Conservation (phyloP, 1,139 yeast genomes). For the Protomyces gravidus region DNA sequence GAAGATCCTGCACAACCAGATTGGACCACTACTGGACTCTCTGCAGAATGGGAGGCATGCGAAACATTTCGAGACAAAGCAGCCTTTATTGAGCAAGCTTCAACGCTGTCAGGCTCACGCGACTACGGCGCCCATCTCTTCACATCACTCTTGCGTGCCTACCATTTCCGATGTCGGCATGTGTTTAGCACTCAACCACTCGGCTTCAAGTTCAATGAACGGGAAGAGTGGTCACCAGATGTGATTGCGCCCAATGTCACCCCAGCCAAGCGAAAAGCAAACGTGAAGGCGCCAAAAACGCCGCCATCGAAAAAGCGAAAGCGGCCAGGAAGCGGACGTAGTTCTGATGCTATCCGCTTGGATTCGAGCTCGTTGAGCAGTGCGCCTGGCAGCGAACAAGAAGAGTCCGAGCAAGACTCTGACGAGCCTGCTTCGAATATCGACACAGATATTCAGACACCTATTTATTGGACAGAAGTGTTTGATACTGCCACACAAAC, state of each 20-base stretch:
- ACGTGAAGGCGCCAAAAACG: background rate
- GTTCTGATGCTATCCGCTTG: background rate
- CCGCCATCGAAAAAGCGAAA: background rate
- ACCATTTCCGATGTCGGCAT: conserved; percentile 67
- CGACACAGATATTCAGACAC: conserved; percentile 46
- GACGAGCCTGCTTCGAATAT: background rate
- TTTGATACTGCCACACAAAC: conserved; percentile 66
- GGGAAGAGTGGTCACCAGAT: conserved; percentile 15
- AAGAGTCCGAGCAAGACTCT: conserved; percentile 1
- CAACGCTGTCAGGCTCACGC: conserved; percentile 58
- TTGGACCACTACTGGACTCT: conserved; percentile 6
- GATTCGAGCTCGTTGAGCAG: background rate
- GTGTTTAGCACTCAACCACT: conserved; percentile 86
- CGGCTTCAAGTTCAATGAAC: conserved; percentile 56
- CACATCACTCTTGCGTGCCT: conserved; percentile 65
- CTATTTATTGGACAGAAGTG: conserved; percentile 89
- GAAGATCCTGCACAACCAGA: background rate
- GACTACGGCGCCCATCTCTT: conserved; percentile 86
- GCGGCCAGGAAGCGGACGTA: background rate
- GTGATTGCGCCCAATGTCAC: background rate
- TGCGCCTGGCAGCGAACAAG: background rate
- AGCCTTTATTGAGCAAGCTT: conserved; percentile 46
- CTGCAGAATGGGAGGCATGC: conserved; percentile 34
- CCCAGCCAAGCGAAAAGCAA: background rate
- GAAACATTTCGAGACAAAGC: conserved; percentile 37